Base-by-base conservation (phyloP, 768 basidiomycete species). In the Macrolepiota albuminosa region DNA sequence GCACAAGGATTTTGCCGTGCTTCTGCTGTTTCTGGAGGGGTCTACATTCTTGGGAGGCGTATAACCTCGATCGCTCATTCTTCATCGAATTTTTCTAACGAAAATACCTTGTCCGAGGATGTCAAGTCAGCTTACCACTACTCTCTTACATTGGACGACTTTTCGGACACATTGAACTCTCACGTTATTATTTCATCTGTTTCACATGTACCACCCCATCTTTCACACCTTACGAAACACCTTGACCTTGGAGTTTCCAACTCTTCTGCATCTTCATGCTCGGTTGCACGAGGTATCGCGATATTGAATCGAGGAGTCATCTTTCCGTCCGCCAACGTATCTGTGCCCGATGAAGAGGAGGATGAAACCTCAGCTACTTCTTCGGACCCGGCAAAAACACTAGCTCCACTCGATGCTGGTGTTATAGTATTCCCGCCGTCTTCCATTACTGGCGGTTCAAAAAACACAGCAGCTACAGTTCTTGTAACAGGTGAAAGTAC, bases 1-100 rank as follows among this genome's bases (percentile, higher is more conserved):
- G 83, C 90, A 0, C 96, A 98, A 72, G 95, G 95, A 2, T 98
- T 91, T 67, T 88, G 85, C 68, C 91, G 95, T 16, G 84, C 89
- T 24, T 80, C 93, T 14, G 96, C 96, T 2, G 95, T 98, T 36
- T 78, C 77, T 51, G 88, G 90, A 18, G 83, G 77, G 0, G 84
- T 86, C 11, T 93, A 92, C 67, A 85, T 93, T 60, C 79, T 93
- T 4, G 87, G 86, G 29, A 78, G 83, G 48, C 68, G 71, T 2
- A 68, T 89, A 3, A 57, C 63, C 2, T 68, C 71, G 10, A 62
- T 78, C 33, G 58, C 68, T 10, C 59, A 69, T 36, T 46, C 56
- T 34, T 56, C 51, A 21, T 56, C 37, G 6, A 45, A 16, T 9
- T 8, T 24, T 42, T 21, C 54, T 1, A 51, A 56, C 5, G 8